A percentile compares a stretch with the other conserved stretches of the same genome.
Conservation (phyloP, 495 filamentous ascomycete genomes). For the Hypoxylon lienhwacheense region DNA sequence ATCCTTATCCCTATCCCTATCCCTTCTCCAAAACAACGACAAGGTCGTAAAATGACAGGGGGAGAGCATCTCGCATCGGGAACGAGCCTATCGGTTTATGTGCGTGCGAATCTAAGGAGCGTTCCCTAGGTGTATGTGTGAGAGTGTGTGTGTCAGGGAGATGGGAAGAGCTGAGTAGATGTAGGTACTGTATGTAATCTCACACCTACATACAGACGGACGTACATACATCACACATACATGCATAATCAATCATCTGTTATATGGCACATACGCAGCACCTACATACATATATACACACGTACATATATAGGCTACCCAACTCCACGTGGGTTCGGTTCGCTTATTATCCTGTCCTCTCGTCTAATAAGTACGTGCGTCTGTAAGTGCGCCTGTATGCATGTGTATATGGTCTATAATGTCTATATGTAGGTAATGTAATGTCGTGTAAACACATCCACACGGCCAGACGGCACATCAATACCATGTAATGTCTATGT, state of each 20-base stretch:
- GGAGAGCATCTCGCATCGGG: constrained; percentile 34
- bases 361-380: constrained; percentile 8
- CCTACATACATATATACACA: too few species aligned
- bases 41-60: constrained; percentile 18
- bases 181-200: too few species aligned
- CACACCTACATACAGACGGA: constrained; percentile 1
- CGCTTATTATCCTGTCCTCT: constrained; percentile 12
- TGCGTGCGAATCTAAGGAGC: constrained; percentile 23
- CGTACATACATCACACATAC: neutral
- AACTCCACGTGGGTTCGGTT: constrained; percentile 29
- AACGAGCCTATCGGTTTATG: constrained; percentile 23
- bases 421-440: constrained; percentile 14
- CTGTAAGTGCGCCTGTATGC: constrained; percentile 1
- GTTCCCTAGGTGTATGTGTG: too few species aligned
- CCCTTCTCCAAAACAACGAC: constrained; percentile 10
- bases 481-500: too few species aligned
- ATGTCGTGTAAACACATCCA: too few species aligned
- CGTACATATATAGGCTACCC: too few species aligned
- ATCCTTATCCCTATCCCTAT: too few species aligned
- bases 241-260: constrained; percentile 25
- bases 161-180: constrained; percentile 14
- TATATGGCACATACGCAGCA: constrained; percentile 16
- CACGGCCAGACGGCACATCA: too few species aligned
- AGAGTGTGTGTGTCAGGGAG: too few species aligned
- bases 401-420: constrained; percentile 2